Percentiles rank a stretch among this genome's conserved stretches.
These are phyloP conservation scores for Perkinsela sp. DNA, from an alignment of 208 protist species.

Conservation along the genomic window DNA sequence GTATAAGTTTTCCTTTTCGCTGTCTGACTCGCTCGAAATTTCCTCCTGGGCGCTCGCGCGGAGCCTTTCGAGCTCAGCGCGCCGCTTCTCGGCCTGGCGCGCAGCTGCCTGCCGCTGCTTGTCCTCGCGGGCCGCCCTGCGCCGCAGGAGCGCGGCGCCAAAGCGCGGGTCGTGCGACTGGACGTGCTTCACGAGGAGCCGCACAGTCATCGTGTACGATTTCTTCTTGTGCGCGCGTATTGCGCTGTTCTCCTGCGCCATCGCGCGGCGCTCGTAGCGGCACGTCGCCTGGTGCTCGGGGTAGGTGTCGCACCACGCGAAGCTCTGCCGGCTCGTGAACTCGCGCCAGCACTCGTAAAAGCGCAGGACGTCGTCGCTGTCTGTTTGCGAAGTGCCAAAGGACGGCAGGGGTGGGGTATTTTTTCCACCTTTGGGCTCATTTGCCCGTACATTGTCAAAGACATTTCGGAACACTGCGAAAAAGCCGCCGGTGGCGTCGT, in stretches of 20 bases:
- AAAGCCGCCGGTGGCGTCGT: not conserved
- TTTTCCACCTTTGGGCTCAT: not conserved
- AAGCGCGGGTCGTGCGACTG: not conserved
- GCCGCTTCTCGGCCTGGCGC: not conserved
- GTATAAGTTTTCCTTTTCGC: not conserved
- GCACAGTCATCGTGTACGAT: not conserved
- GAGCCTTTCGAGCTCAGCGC: not conserved
- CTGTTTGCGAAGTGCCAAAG: not conserved
- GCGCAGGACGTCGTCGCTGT: not conserved
- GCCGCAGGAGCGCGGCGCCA: not conserved
- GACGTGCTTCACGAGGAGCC: not conserved
- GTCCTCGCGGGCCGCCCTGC: not conserved
- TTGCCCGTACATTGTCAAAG: not conserved
- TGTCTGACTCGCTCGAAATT: too few relatives aligned
- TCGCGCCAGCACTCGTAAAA: not conserved
- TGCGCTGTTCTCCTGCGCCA: not conserved
- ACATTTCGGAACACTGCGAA: not conserved
- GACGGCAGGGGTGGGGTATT: not conserved
- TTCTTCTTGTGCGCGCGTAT: not conserved
- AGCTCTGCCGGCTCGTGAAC: not conserved
- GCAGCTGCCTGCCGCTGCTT: not conserved
- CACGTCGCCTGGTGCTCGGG: not conserved
- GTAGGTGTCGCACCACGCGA: not conserved
- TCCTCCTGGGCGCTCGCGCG: not conserved
- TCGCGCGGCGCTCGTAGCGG: not conserved